A percentile compares a stretch with the other conserved stretches of the same genome.
phyloP scores from a whole-genome alignment of 2,329 filamentous ascomycete species.

The Hypoxylon sp. region DNA sequence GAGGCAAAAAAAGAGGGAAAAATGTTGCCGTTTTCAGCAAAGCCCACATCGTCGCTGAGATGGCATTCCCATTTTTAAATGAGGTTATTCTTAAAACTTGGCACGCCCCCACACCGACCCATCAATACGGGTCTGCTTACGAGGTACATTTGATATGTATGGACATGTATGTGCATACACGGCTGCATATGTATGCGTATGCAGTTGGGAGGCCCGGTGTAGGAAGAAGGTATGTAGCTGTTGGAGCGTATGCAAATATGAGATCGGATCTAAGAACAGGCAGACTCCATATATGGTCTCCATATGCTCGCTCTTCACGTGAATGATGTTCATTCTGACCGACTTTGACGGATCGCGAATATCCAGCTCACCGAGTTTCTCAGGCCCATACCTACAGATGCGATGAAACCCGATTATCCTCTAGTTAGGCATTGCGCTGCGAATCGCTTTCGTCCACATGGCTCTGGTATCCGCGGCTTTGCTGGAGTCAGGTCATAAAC shows the following conservation, averaged over 20 bases:
- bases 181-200: neutral
- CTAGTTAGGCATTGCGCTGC: neutral
- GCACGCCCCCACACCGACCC: neutral
- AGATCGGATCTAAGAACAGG: neutral
- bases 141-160: neutral
- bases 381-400: neutral
- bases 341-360: neutral
- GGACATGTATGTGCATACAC: neutral
- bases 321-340: conserved; percentile 37
- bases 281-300: neutral
- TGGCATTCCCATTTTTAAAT: neutral
- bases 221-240: too few relatives aligned
- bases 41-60: neutral
- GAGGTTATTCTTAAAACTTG: neutral
- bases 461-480: too few relatives aligned
- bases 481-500: neutral
- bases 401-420: neutral
- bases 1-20: neutral
- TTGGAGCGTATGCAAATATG: too few relatives aligned
- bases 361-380: neutral
- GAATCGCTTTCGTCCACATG: neutral
- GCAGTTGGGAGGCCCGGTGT: too few relatives aligned
- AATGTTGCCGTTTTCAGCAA: neutral
- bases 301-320: too few relatives aligned
- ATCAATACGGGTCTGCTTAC: neutral